phyloP scores from a whole-genome alignment of 352 stramenopile species.

The Phytophthora litchii region DNA sequence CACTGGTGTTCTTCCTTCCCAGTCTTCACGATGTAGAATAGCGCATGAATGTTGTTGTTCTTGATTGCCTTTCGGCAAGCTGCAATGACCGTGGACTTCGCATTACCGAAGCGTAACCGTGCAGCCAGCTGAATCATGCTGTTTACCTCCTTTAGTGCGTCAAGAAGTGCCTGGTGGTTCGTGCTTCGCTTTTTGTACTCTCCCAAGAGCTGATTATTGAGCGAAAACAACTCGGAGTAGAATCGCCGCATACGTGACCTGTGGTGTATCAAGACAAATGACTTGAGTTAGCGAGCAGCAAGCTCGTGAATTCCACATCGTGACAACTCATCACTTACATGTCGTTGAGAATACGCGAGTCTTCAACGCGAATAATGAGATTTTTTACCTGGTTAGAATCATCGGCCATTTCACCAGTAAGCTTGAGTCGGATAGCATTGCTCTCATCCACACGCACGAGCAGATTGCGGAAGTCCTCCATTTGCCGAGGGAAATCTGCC shows the following conservation, averaged over 20 bases:
- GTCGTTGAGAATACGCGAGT: slow-evolving; percentile 92
- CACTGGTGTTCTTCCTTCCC: slow-evolving; percentile 82
- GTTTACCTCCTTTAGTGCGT: slow-evolving; percentile 92
- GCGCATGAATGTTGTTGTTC: slow-evolving; percentile 88
- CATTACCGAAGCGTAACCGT: slow-evolving; percentile 82
- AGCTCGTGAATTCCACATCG: not conserved
- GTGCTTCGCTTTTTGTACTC: slow-evolving; percentile 93
- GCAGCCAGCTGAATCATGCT: slow-evolving; percentile 91
- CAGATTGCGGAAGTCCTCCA: slow-evolving; percentile 80
- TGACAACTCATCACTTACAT: slow-evolving; percentile 67
- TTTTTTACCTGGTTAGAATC: slow-evolving; percentile 92
- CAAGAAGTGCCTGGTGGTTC: slow-evolving; percentile 91
- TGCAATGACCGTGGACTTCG: slow-evolving; percentile 84
- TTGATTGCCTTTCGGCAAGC: slow-evolving; percentile 90
- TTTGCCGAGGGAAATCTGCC: slow-evolving; percentile 89
- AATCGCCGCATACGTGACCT: slow-evolving; percentile 81
- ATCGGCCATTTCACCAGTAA: slow-evolving; percentile 94
- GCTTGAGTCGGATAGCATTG: slow-evolving; percentile 88
- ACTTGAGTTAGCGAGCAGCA: not conserved
- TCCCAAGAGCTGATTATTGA: slow-evolving; percentile 92
- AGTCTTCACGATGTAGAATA: slow-evolving; percentile 89
- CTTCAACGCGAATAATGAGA: slow-evolving; percentile 90
- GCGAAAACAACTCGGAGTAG: slow-evolving; percentile 91
- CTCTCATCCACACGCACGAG: slow-evolving; percentile 84
- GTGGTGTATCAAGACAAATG: slow-evolving; percentile 1